Base-by-base conservation (phyloP, 2,329 filamentous ascomycete genomes). In the Trichoderma hamatum region DNA sequence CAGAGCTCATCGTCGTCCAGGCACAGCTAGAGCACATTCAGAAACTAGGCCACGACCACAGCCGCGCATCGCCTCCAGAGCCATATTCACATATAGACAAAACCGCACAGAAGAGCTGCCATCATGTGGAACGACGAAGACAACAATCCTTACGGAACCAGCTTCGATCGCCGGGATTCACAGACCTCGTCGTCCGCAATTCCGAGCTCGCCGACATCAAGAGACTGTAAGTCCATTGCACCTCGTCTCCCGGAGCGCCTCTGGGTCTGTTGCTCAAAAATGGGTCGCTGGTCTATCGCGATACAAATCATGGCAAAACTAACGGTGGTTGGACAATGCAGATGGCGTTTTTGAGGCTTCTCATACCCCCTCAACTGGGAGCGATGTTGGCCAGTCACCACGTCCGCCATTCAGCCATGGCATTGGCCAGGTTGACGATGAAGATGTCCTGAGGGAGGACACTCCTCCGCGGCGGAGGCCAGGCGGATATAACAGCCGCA, bases 111-210 rank as follows among this genome's bases (percentile, higher is more conserved):
- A 46, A 28, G 68, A 49, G 67, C 61, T 56, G 69, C 62, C 75
- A 75, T 55, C 66, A 98, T 98, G 95, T 98, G 95, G 95, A 96
- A 97, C 86, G 94, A 98, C 84, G 95, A 98, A 83, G 78, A 98
- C 78, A 98, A 98, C 82, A 98, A 98, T 80, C 95, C 95, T 5
- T 97, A 98, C 78, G 94, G 94, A 72, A 88, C 85, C 76, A 95
- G 93, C 80, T 97, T 97, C 83, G 92, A 96, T 80, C 91, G 92
- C 75, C 89, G 92, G 75, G 92, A 96, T 80, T 92, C 92, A 71
- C 89, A 91, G 78, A 86, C 89, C 56, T 93, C 90, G 32, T 90
- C 90, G 36, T 83, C 85, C 54, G 84, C 85, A 24, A 89, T 91
- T 76, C 88, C 90, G 26, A 83, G 88, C 67, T 92, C 90, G 49